Evolutionary conservation across 2,329 filamentous ascomycete species (phyloP), one percentile per base, ranked within the genome.

Genomic region (Arthroderma uncinatum): DNA sequence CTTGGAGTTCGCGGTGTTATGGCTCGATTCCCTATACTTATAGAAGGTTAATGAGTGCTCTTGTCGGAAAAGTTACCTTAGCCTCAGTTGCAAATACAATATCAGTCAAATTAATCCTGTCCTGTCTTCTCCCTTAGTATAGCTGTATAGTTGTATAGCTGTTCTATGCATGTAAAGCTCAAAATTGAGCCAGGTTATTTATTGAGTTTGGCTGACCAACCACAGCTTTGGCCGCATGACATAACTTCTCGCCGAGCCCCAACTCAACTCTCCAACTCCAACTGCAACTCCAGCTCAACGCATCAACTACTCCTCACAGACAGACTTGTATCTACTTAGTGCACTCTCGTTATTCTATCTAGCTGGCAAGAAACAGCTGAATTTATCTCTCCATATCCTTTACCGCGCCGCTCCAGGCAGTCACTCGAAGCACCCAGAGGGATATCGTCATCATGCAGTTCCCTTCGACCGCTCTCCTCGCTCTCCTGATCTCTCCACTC

Each of bases 401-500:
- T 47, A 47, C 40, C 9, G 10, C 23, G 8, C 5, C 21, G 19
- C n/a, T 23, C 12, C 19, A 1, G 23, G 21, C 47, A 33, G 23
- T 30, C 28, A 14, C 7, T 25, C 25, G n/a, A 16, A 23, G 7
- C 25, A 16, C 25, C 47, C 28, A n/a, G 1, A 25, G 10, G n/a
- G 7, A 50, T 30, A 23, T 30, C 47, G 25, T 50, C 47, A 50
- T 50, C 47, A 50, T 50, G 47, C 47, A 16, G 25, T 50, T 50
- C 47, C 23, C 53, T 42, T 60, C 64, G 47, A 48, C 67, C 52
- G 60, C 70, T 59, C 61, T 79, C 57, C 63, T 78, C 34, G 63
- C 70, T 59, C 70, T 76, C 59, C 66, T 77, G 60, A 67, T 74
- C 58, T 60, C 75, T 59, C 72, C 73, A 56, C 69, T 77, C 55